Evolutionary conservation across 495 filamentous ascomycete genomes (phyloP), one percentile per base, ranked within the genome.

Genomic region (Xylaria flabelliformis): DNA sequence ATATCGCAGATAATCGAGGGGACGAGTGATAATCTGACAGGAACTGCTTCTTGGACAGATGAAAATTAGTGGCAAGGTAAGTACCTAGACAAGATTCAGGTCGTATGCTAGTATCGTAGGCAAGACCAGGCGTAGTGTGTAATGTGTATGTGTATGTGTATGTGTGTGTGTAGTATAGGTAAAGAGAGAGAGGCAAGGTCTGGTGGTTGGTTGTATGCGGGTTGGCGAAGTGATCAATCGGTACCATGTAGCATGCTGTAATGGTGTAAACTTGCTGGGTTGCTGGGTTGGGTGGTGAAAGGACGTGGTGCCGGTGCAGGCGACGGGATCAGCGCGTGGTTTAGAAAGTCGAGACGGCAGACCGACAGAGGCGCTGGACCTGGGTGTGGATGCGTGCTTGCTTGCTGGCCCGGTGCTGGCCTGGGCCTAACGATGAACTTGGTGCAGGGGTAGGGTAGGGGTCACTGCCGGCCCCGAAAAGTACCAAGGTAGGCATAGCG

Each of bases 321-420:
- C 66, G 61, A 67, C 65, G 69, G 69, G 69, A 71, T 71, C 69
- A 71, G 69, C 69, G 69, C 69, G 69, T 71, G 69, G 69, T 71
- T 64, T 44, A 53, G 48, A 53, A 39, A 64, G 34, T 56, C 26
- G 46, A 67, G 65, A 48, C 69, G 59, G 59, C 59, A 64, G 69
- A 71, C 59, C 39, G 61, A 67, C 50, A 56, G 29, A 44, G 39
- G 39, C 26, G 58, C 58, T 61, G 32, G 58, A 34, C 13, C 53
- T 55, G 51, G n/a, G 50, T 53, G 50, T 42, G 39, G 39, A 13
- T 42, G 39, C 10, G 39, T 42, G 39, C 50, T 24, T 64, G 36
- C 59, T 32, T 26, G 61, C 36, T 42, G 42, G 41, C 46, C 26
- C 44, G 63, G 58, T 63, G 34, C 58, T 59, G 19, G 59, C 9